A percentile compares a stretch with the other conserved stretches of the same genome.
These are phyloP conservation scores for Fusarium poae DNA, from an alignment of 2,329 filamentous ascomycete species.

Conservation along the genomic window DNA sequence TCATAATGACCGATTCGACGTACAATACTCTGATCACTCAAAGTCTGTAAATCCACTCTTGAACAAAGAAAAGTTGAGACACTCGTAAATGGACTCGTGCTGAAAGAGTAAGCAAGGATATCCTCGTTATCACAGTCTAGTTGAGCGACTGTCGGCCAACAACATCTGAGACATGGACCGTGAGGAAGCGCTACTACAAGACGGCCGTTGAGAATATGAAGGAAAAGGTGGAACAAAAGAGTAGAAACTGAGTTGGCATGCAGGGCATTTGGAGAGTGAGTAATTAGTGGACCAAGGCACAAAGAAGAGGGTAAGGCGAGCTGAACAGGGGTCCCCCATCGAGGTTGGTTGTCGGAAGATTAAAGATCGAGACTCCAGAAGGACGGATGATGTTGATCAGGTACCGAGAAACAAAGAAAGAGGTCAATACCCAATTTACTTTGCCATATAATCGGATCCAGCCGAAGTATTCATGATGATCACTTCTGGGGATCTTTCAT, in stretches of 20 bases:
- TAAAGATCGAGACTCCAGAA: slow-evolving; percentile 3
- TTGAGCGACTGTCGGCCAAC: background rate
- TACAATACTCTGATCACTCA: background rate
- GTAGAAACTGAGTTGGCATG: slow-evolving; percentile 20
- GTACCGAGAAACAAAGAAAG: slow-evolving; percentile 18
- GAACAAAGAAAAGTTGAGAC: slow-evolving; percentile 4
- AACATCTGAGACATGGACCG: slow-evolving; percentile 14
- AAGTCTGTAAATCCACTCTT: background rate
- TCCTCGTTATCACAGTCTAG: slow-evolving; percentile 10
- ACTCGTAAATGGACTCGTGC: slow-evolving; percentile 3
- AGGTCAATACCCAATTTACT: slow-evolving; percentile 36
- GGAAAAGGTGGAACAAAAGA: slow-evolving; percentile 21
- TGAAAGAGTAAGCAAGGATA: slow-evolving; percentile 14
- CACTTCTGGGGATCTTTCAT: slow-evolving; percentile 33
- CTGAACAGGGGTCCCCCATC: slow-evolving; percentile 17
- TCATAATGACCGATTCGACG: background rate
- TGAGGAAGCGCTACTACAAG: slow-evolving; percentile 20
- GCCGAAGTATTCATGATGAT: slow-evolving; percentile 44
- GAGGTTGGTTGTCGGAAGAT: slow-evolving; percentile 18
- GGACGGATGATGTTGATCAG: slow-evolving; percentile 28
- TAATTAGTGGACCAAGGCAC: slow-evolving; percentile 33
- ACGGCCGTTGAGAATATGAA: slow-evolving; percentile 10
- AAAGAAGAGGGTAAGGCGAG: slow-evolving; percentile 7
- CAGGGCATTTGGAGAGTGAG: slow-evolving; percentile 21
- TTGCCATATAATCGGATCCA: slow-evolving; percentile 19